Base-by-base conservation (phyloP, 208 protist species). In the Naegleria fowleri region DNA sequence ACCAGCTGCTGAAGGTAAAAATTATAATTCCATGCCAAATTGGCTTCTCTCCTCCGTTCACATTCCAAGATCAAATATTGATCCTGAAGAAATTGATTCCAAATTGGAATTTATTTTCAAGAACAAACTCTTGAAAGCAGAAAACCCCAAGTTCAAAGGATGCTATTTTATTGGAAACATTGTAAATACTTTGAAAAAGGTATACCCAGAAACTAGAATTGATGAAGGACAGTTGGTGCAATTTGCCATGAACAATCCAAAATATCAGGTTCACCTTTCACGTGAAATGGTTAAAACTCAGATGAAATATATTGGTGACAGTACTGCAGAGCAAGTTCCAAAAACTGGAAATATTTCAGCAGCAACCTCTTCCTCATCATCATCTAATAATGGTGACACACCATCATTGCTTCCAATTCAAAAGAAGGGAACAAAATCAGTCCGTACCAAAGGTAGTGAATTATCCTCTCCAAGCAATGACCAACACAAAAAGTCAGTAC, bases 221-320 rank as follows among this genome's bases (percentile, higher is more conserved):
- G 86, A 89, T 67, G 86, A 89, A 67, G 29, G 29, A 40, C 48
- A 67, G 36, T 40, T 89, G 0, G 86, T 89, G 38, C 86, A 89
- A 67, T 89, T 75, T 40, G 48, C 86, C 25, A 51, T 48, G 11
- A 52, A 89, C 67, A 58, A 89, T 67, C 86, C 86, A 41, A 89
- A 89, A 40, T 89, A 89, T 67, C 51, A 89, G 36, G 86, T 89
- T 38, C 86, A 89, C 51, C 51, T 89, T 16, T 67, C 48, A 22
- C 55, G 86, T 67, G 86, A 89, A 40, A 89, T 89, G 86, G 86
- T 89, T 29, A 89, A 89, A n/a, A 89, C 86, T n/a, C 86, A 89
- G 39, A 89, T 89, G 6, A 89, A 89, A 33, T 86, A 86, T 11
- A 9, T 86, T 86, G 83, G 83, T 16, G 29, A 40, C 41, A 15